These are phyloP conservation scores for Melocanna baccifera DNA, from an alignment of 176 grass and related monocot species.

Conservation along the genomic window DNA sequence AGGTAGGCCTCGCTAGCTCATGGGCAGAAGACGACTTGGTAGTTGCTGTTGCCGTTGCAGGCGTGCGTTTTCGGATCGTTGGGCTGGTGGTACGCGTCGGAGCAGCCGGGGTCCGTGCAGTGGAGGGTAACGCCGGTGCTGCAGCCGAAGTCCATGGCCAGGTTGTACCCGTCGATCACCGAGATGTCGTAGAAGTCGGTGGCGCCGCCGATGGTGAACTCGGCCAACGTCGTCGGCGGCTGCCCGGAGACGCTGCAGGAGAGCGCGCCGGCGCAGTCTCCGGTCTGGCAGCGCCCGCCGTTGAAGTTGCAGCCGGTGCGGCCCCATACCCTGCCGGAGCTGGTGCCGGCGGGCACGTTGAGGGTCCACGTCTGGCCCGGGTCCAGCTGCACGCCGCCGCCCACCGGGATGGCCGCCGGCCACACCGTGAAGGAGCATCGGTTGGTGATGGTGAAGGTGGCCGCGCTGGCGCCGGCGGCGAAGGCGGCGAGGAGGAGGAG, in stretches of 20 bases:
- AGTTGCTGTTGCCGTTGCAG: conserved; percentile 15
- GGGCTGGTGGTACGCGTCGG: not conserved
- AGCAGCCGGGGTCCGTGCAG: not conserved
- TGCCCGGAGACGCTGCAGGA: not conserved
- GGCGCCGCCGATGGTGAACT: not conserved
- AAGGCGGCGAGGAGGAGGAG: not conserved
- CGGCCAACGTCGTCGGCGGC: not conserved
- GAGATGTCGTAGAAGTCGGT: conserved; percentile 20
- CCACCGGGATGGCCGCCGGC: not conserved
- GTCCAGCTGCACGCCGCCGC: not conserved
- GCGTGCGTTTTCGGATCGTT: not conserved
- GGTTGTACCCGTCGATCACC: conserved; percentile 16
- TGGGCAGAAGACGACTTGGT: conserved; percentile 26
- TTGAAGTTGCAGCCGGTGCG: not conserved
- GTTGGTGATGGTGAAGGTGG: not conserved
- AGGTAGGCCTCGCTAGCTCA: not conserved
- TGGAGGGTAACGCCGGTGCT: not conserved
- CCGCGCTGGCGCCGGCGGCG: not conserved
- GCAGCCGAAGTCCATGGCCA: not conserved
- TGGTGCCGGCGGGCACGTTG: no score
- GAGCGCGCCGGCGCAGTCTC: not conserved
- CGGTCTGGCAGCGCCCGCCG: no score
- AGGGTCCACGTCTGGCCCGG: not conserved
- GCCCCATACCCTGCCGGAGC: not conserved
- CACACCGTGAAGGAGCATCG: not conserved